A percentile compares a stretch with the other conserved stretches of the same genome.
phyloP scores from a whole-genome alignment of 2,329 filamentous ascomycete species.

The Fusarium pilosicola region DNA sequence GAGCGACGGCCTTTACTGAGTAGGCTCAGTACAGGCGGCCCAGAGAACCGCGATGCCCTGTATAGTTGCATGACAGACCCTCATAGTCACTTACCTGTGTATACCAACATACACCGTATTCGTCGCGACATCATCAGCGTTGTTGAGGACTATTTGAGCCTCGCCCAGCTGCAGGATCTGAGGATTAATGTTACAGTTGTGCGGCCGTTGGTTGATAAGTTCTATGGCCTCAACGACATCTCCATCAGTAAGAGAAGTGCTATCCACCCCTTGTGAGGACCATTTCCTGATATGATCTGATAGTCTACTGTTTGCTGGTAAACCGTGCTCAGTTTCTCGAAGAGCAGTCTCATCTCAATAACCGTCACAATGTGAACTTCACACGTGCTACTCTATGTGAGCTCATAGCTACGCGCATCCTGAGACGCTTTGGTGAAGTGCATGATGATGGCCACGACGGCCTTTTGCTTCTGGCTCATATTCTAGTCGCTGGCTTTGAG shows the following conservation, averaged over 20 bases:
- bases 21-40: conserved; percentile 44
- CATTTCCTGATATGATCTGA: conserved; percentile 6
- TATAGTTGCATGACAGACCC: conserved; percentile 67
- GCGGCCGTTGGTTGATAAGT: conserved; percentile 82
- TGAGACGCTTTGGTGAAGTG: conserved; percentile 82
- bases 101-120: conserved; percentile 80
- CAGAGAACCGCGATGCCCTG: conserved; percentile 49
- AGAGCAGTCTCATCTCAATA: conserved; percentile 78
- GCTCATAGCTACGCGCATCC: conserved; percentile 79
- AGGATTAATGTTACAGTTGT: conserved; percentile 85
- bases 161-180: conserved; percentile 82
- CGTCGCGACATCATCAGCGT: conserved; percentile 71
- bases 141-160: conserved; percentile 71
- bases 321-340: conserved; percentile 83
- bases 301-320: conserved; percentile 84
- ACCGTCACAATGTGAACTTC: conserved; percentile 83
- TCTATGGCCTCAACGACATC: conserved; percentile 82
- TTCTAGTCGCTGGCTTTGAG: conserved; percentile 84
- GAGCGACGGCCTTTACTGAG: conserved; percentile 52
- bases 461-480: conserved; percentile 78
- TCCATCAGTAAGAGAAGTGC: conserved; percentile 68
- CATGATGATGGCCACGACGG: conserved; percentile 75
- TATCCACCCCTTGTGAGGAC: background rate
- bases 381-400: conserved; percentile 84
- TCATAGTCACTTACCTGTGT: conserved; percentile 74